Evolutionary conservation across 2,329 filamentous ascomycete species (phyloP).

Genomic region (Pseudopyricularia cyperi): DNA sequence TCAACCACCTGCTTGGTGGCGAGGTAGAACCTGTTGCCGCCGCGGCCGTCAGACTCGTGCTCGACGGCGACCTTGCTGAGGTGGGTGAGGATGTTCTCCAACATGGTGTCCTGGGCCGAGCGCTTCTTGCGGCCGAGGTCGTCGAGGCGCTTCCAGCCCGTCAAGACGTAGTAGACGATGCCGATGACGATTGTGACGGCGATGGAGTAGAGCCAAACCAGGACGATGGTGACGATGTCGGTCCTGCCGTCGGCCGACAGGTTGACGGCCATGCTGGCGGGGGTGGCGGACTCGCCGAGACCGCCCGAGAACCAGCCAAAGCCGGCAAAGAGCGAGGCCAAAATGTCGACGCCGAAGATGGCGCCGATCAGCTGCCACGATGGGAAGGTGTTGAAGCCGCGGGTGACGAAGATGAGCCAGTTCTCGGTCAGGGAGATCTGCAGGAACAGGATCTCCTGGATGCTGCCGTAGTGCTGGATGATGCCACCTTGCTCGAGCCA

Average conservation of each 20-base stretch:
- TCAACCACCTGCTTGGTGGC: constrained; percentile 7
- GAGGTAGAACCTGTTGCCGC: constrained; percentile 23
- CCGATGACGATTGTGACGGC: constrained; percentile 52
- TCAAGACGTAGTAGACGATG: constrained; percentile 51
- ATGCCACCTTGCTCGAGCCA: constrained; percentile 59
- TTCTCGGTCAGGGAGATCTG: constrained; percentile 64
- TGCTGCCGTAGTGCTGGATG: constrained; percentile 60
- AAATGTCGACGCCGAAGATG: constrained; percentile 57
- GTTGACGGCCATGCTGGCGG: constrained; percentile 18
- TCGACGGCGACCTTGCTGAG: constrained; percentile 51
- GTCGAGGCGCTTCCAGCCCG: constrained; percentile 43
- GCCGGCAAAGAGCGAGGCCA: constrained; percentile 61
- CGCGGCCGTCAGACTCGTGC: constrained; percentile 39
- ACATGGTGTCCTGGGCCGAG: constrained; percentile 45
- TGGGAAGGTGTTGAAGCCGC: constrained; percentile 59
- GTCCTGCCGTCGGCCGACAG: constrained; percentile 26
- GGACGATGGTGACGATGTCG: constrained; percentile 46
- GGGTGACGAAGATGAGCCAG: constrained; percentile 69
- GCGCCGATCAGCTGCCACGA: constrained; percentile 62
- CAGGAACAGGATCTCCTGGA: constrained; percentile 64
- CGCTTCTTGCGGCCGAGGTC: constrained; percentile 52
- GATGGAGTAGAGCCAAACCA: constrained; percentile 52
- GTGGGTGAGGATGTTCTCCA: constrained; percentile 54
- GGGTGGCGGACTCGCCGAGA: constrained; percentile 20
- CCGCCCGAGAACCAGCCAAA: constrained; percentile 60